Conservation (phyloP, 495 filamentous ascomycete species). For the Lentithecium fluviatile region DNA sequence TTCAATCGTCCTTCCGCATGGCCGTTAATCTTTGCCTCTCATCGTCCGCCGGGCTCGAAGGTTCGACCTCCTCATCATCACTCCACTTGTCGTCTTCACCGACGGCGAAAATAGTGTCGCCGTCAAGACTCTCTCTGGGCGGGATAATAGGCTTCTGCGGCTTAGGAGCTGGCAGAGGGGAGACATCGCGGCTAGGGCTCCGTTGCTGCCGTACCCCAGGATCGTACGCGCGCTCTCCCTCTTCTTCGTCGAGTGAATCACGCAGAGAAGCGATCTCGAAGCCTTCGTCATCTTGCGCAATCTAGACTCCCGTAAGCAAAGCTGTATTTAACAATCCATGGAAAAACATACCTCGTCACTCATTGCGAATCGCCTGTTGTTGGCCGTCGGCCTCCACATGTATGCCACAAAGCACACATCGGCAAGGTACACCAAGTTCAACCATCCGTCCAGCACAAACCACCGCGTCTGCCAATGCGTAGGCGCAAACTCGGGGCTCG, state of each 20-base stretch:
- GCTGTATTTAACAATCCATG: neutral
- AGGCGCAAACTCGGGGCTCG: slow-evolving; percentile 83
- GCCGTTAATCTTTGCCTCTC: slow-evolving; percentile 65
- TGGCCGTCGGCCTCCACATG: slow-evolving; percentile 92
- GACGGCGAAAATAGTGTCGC: slow-evolving; percentile 92
- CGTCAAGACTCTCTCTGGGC: slow-evolving; percentile 74
- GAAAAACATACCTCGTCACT: slow-evolving; percentile 75
- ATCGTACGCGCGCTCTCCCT: slow-evolving; percentile 36
- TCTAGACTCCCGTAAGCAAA: slow-evolving; percentile 49
- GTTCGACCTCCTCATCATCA: slow-evolving; percentile 66
- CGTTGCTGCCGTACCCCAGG: slow-evolving; percentile 17
- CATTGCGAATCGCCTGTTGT: slow-evolving; percentile 98
- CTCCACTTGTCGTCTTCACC: slow-evolving; percentile 76
- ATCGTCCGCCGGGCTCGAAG: slow-evolving; percentile 52
- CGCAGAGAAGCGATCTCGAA: slow-evolving; percentile 96
- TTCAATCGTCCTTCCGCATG: slow-evolving; percentile 39
- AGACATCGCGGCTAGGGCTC: slow-evolving; percentile 35
- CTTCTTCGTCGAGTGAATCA: slow-evolving; percentile 70
- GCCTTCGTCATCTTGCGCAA: slow-evolving; percentile 97
- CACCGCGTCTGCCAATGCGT: slow-evolving; percentile 94
- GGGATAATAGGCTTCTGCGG: slow-evolving; percentile 43
- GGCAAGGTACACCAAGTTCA: slow-evolving; percentile 92
- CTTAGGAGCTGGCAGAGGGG: slow-evolving; percentile 44
- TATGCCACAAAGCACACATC: slow-evolving; percentile 94
- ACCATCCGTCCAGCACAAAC: slow-evolving; percentile 98